phyloP scores from a whole-genome alignment of 1,284 basidiomycete species.

The Microbotryomycetes sp. region DNA sequence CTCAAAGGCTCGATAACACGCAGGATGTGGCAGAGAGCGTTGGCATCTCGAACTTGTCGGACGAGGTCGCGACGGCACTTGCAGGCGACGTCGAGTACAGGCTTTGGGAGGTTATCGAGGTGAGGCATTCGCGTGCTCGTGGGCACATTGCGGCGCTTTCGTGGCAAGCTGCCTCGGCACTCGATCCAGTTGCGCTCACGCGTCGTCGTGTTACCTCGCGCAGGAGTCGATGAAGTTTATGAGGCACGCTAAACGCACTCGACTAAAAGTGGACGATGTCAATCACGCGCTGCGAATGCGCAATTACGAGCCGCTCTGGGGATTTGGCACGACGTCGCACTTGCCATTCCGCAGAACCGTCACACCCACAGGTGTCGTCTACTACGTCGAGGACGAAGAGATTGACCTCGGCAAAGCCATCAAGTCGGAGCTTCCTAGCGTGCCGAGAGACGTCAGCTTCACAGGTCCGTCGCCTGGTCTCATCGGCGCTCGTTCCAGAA shows the following conservation, averaged over 20 bases:
- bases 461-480: constrained; percentile 41
- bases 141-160: neutral
- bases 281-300: constrained; percentile 87
- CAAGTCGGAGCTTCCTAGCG: constrained; percentile 67
- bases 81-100: constrained; percentile 97
- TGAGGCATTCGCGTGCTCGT: constrained; percentile 38
- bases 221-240: constrained; percentile 95
- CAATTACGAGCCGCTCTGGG: constrained; percentile 65
- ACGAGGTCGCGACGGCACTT: constrained; percentile 71
- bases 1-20: neutral
- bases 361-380: constrained; percentile 51
- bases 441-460: constrained; percentile 70
- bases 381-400: constrained; percentile 93
- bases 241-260: constrained; percentile 82
- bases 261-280: constrained; percentile 80
- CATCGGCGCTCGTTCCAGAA: constrained; percentile 11
- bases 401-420: constrained; percentile 90
- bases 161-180: neutral
- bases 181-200: neutral
- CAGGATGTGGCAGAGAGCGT: constrained; percentile 90
- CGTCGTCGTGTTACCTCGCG: neutral
- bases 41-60: constrained; percentile 69
- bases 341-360: constrained; percentile 39
- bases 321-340: constrained; percentile 30
- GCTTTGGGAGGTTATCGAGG: constrained; percentile 86